Evolutionary conservation across 1,284 basidiomycete genomes (phyloP).

Genomic region (Pyrrhoderma noxium): DNA sequence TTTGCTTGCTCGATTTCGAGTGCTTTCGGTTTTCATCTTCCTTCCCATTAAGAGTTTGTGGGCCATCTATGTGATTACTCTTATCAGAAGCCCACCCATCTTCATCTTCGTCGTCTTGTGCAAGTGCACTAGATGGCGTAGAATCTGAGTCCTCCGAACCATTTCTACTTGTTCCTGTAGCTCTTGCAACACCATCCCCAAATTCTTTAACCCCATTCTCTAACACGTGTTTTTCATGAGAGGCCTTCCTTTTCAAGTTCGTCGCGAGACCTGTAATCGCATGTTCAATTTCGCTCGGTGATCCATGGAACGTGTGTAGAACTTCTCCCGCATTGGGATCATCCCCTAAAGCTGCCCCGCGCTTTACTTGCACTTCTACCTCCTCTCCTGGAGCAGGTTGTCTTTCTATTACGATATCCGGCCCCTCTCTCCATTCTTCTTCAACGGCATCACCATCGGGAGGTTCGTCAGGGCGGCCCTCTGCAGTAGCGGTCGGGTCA

Average conservation of each 20-base stretch:
- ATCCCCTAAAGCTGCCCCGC: slow-evolving; percentile 15
- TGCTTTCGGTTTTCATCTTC: slow-evolving; percentile 5
- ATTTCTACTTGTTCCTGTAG: not conserved
- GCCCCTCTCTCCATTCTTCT: slow-evolving; percentile 64
- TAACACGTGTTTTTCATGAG: slow-evolving; percentile 6
- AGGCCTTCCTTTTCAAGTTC: slow-evolving; percentile 1
- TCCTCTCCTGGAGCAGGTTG: slow-evolving; percentile 52
- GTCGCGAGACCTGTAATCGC: slow-evolving; percentile 1
- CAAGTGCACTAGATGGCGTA: slow-evolving; percentile 1
- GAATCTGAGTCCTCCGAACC: not conserved
- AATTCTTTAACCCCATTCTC: slow-evolving; percentile 5
- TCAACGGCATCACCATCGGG: slow-evolving; percentile 39
- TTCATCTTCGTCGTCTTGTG: slow-evolving; percentile 29
- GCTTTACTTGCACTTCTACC: slow-evolving; percentile 33
- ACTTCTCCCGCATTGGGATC: slow-evolving; percentile 1
- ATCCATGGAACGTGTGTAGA: slow-evolving; percentile 5
- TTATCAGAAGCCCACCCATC: slow-evolving; percentile 44
- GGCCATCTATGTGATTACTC: slow-evolving; percentile 22
- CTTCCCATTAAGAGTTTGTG: not conserved
- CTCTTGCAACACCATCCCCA: slow-evolving; percentile 7
- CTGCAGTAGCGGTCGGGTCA: slow-evolving; percentile 25
- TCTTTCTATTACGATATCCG: slow-evolving; percentile 59
- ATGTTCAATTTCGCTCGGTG: slow-evolving; percentile 8
- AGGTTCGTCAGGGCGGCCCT: slow-evolving; percentile 27
- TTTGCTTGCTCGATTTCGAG: slow-evolving; percentile 15